Conservation (phyloP, 768 basidiomycete species). For the Cantharellus anzutake region DNA sequence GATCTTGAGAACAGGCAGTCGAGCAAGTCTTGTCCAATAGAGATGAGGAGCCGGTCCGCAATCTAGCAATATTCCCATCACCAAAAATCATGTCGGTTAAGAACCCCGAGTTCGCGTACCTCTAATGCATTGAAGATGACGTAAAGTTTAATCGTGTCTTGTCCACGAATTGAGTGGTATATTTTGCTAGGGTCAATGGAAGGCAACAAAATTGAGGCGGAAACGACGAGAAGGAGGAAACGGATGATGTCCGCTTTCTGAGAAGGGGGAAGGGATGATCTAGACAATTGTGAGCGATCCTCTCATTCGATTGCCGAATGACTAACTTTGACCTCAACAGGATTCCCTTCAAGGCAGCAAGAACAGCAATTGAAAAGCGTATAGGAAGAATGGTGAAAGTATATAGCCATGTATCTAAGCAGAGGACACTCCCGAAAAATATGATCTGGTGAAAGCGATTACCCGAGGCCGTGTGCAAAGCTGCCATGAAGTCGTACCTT, state of each 20-base stretch:
- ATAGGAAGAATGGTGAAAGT: constrained; percentile 96
- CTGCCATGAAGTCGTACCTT: constrained; percentile 36
- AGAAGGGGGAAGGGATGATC: constrained; percentile 49
- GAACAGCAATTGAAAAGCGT: constrained; percentile 48
- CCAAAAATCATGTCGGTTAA: background rate
- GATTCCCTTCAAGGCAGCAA: constrained; percentile 18
- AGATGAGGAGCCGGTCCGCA: constrained; percentile 82
- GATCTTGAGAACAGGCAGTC: constrained; percentile 93
- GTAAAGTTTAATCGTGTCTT: constrained; percentile 97
- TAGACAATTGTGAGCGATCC: background rate
- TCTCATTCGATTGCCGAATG: constrained; percentile 17
- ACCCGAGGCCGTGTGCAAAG: background rate
- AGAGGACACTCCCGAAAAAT: constrained; percentile 79
- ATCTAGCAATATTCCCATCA: constrained; percentile 35
- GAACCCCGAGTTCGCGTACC: constrained; percentile 25
- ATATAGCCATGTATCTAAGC: constrained; percentile 92
- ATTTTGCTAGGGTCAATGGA: constrained; percentile 94
- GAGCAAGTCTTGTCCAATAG: constrained; percentile 92
- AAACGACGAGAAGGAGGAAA: constrained; percentile 50
- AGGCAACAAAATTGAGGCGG: constrained; percentile 54
- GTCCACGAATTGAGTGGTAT: constrained; percentile 92
- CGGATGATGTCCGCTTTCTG: constrained; percentile 91
- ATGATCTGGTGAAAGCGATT: constrained; percentile 41
- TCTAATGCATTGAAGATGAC: constrained; percentile 98
- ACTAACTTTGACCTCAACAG: constrained; percentile 24